Base-by-base conservation (phyloP, 164 flowering plant genomes). In the Chloranthus sessilifolius region DNA sequence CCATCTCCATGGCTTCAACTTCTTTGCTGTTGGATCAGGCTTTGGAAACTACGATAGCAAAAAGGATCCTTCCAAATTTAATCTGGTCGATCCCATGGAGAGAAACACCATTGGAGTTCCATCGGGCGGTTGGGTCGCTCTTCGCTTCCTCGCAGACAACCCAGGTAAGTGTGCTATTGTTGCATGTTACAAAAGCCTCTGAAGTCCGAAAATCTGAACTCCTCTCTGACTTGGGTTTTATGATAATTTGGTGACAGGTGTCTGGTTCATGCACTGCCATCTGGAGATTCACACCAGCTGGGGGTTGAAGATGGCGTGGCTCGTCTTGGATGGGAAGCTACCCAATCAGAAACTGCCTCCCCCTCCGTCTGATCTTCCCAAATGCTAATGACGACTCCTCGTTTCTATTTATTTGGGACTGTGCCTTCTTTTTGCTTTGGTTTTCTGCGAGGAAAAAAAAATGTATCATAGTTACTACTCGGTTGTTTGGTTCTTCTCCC, bases 181-280 rank as follows among this genome's bases (percentile, higher is more conserved):
- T n/a, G n/a, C n/a, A n/a, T n/a, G n/a, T n/a, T n/a, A n/a, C n/a
- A n/a, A 7, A 0, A 36, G 3, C 26, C 1, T 35, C 7, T 19
- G 4, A 5, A 47, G 12, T 7, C 12, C 12, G 36, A 33, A 33
- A 33, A 7, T 33, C 7, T 7, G 12, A 33, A 33, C 2, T 28
- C 26, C 6, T 46, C 9, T 10, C n/a, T 47, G 16, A 23, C 3
- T 14, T 36, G 1, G n/a, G 7, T 36, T 25, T 7, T 3, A 33
- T 23, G 5, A 8, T 33, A 10, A 10, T 39, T 11, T 40, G 21
- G 17, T 4, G 12, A 28, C 56, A 68, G 79, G 78, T 16, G 88
- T 70, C 12, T 81, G 88, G 88, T 71, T 81, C 56, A 79, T 82
- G 88, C 84, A 81, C 50, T 79, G 82, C 47, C 77, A 77, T 50